Percentiles rank a stretch among this genome's conserved stretches.
Evolutionary conservation across 2,329 filamentous ascomycete genomes (phyloP).

Genomic region (Talaromyces sp.): DNA sequence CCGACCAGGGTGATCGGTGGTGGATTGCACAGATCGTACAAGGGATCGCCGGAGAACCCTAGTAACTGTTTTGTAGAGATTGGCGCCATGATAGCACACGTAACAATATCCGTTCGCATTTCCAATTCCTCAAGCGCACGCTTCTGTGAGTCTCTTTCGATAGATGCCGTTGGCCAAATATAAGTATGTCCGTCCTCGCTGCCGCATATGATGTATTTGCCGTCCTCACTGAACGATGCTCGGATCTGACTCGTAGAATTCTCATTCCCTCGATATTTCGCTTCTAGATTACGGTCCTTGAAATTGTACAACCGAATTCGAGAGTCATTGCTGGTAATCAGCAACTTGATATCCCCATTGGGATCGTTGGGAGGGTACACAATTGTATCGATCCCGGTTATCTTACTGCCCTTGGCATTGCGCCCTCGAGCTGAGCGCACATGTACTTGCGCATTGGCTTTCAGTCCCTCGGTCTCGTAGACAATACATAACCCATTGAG

Average conservation of each 20-base stretch:
- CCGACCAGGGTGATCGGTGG: constrained; percentile 79
- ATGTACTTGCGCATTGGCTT: constrained; percentile 77
- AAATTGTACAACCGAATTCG: constrained; percentile 85
- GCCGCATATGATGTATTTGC: constrained; percentile 79
- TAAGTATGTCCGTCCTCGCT: constrained; percentile 89
- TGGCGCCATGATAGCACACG: constrained; percentile 81
- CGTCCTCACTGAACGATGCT: constrained; percentile 82
- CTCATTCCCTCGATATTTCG: constrained; percentile 87
- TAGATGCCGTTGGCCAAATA: constrained; percentile 69
- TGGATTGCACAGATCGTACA: constrained; percentile 96
- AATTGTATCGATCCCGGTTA: constrained; percentile 84
- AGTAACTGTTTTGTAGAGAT: constrained; percentile 70
- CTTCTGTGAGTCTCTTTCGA: constrained; percentile 69
- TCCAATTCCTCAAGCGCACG: constrained; percentile 83
- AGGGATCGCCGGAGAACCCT: constrained; percentile 75
- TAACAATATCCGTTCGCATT: constrained; percentile 82
- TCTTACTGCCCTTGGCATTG: constrained; percentile 95
- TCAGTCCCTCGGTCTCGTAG: constrained; percentile 87
- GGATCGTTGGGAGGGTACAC: constrained; percentile 52
- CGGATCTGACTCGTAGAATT: constrained; percentile 88
- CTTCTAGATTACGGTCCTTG: constrained; percentile 74
- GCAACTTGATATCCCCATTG: constrained; percentile 68
- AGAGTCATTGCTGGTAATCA: constrained; percentile 94
- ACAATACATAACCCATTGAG: constrained; percentile 81
- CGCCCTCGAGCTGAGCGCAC: constrained; percentile 89